Percentiles rank a stretch among this genome's conserved stretches.
phyloP scores from a whole-genome alignment of 148 eudicot genomes.

The Rhododendron vialii region DNA sequence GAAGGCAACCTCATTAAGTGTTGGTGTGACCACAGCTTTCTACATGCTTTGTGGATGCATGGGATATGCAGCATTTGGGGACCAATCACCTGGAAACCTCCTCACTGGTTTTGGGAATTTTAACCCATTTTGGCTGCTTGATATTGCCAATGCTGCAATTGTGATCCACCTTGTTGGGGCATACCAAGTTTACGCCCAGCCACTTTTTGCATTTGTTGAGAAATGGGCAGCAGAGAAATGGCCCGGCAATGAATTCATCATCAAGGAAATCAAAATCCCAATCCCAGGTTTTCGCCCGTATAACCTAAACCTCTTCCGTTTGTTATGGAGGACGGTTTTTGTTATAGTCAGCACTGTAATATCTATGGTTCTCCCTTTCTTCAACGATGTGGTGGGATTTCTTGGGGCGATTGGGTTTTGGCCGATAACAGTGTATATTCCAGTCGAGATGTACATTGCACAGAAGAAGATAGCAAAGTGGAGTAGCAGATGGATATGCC shows the following conservation, averaged over 20 bases:
- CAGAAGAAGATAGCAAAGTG: conserved; percentile 46
- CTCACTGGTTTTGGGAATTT: conserved; percentile 50
- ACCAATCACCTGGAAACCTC: conserved; percentile 49
- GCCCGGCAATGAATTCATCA: conserved; percentile 37
- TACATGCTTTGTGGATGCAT: conserved; percentile 52
- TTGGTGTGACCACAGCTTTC: conserved; percentile 40
- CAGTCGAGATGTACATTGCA: conserved; percentile 40
- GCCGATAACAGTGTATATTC: conserved; percentile 36
- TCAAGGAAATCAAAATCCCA: conserved; percentile 27
- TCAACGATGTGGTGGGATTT: conserved; percentile 46
- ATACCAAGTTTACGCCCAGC: conserved; percentile 55
- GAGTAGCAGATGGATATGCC: conserved; percentile 41
- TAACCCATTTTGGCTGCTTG: conserved; percentile 52
- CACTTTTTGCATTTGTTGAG: conserved; percentile 45
- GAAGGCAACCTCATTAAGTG: conserved; percentile 40
- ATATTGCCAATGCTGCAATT: conserved; percentile 52
- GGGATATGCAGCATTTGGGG: conserved; percentile 60
- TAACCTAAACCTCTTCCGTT: conserved; percentile 36
- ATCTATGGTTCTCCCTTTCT: conserved; percentile 52
- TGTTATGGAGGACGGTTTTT: conserved; percentile 43
- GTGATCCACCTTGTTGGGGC: conserved; percentile 52
- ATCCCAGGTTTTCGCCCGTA: conserved; percentile 20
- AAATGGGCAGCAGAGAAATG: conserved; percentile 31
- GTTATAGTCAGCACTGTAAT: conserved; percentile 39
- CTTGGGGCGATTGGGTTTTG: conserved; percentile 57